Conservation (phyloP, 2,329 filamentous ascomycete genomes). For the Chaetomium olivaceum region DNA sequence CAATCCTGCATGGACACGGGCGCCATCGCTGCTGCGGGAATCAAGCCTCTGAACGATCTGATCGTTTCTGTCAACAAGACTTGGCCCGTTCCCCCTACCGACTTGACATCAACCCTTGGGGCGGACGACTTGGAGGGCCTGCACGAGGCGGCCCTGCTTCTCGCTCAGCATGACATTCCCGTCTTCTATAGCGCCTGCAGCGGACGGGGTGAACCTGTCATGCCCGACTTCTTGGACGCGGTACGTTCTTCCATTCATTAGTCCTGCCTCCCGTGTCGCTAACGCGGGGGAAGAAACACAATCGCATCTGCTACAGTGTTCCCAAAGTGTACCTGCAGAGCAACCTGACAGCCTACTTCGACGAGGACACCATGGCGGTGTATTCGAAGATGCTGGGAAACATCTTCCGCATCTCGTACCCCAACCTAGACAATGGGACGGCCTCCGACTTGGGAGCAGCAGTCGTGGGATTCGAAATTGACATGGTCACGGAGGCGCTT, state of each 20-base stretch:
- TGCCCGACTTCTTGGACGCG: conserved; percentile 9
- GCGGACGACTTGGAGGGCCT: conserved; percentile 17
- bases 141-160: conserved; percentile 3
- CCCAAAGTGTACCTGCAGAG: neutral
- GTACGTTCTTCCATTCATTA: neutral
- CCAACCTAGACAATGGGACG: neutral
- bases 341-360: neutral
- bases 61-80: conserved; percentile 53
- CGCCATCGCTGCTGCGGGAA: conserved; percentile 55
- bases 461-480: conserved; percentile 1
- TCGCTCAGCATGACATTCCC: conserved; percentile 12
- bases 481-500: neutral
- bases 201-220: neutral
- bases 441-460: neutral
- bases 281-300: neutral
- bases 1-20: conserved; percentile 66
- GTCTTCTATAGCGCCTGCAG: neutral
- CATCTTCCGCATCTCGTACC: neutral
- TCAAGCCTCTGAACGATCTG: conserved; percentile 56
- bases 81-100: conserved; percentile 33
- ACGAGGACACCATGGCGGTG: neutral
- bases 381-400: neutral
- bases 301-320: conserved; percentile 2
- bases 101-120: conserved; percentile 3
- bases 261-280: neutral